phyloP scores from a whole-genome alignment of 2,329 filamentous ascomycete species.

The Neofusicoccum sp. region DNA sequence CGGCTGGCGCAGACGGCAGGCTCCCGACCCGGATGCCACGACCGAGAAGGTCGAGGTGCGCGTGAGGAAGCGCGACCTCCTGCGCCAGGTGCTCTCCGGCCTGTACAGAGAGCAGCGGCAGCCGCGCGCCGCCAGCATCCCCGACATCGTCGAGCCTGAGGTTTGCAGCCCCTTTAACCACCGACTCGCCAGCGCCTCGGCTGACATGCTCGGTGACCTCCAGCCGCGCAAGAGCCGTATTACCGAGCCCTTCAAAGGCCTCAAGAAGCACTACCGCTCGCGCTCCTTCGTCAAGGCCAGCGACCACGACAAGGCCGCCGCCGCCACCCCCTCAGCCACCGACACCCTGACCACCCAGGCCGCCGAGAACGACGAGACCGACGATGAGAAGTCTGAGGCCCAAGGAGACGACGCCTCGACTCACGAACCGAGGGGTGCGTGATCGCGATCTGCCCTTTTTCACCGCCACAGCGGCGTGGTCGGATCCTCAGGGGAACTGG shows the following conservation, averaged over 20 bases:
- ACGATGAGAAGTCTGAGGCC: slow-evolving; percentile 10
- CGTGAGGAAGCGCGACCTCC: slow-evolving; percentile 17
- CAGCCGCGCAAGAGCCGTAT: slow-evolving; percentile 14
- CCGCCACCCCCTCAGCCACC: not conserved
- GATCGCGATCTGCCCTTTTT: slow-evolving; percentile 13
- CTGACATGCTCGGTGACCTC: slow-evolving; percentile 2
- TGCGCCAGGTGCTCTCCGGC: slow-evolving; percentile 13
- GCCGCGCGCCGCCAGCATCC: slow-evolving; percentile 8
- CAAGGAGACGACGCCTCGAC: slow-evolving; percentile 1
- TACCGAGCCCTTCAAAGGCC: slow-evolving; percentile 8
- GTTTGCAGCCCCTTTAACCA: not conserved
- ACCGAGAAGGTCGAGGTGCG: slow-evolving; percentile 3
- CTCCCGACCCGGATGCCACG: slow-evolving; percentile 8
- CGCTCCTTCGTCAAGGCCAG: slow-evolving; percentile 10
- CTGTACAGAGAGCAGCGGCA: slow-evolving; percentile 4
- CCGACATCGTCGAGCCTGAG: slow-evolving; percentile 7
- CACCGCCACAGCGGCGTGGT: slow-evolving; percentile 7
- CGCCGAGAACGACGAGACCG: not conserved
- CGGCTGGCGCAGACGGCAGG: slow-evolving; percentile 14
- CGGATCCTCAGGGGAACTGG: slow-evolving; percentile 10
- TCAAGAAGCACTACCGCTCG: slow-evolving; percentile 16
- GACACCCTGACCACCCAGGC: not conserved
- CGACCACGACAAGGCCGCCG: slow-evolving; percentile 4
- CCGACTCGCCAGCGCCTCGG: not conserved
- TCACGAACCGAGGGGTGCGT: slow-evolving; percentile 16